Conservation (phyloP, 2,329 filamentous ascomycete species). For the Cladobotryum mycophilum region DNA sequence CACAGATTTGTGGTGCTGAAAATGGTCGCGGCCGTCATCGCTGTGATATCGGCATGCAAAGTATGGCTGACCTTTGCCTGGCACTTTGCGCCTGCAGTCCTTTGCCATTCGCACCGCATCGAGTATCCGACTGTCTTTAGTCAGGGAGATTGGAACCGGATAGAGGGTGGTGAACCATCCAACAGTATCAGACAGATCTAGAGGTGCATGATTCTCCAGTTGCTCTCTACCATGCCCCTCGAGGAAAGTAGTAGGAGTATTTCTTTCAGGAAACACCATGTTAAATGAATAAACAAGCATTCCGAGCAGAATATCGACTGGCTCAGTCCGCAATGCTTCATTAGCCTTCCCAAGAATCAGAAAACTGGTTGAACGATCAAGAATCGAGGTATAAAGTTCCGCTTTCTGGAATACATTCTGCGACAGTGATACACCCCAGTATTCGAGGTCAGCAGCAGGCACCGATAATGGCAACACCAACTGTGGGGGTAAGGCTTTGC, state of each 20-base stretch:
- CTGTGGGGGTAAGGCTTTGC: too few relatives aligned
- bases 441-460: too few relatives aligned
- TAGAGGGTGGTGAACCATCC: slow-evolving; percentile 42
- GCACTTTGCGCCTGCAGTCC: slow-evolving; percentile 27
- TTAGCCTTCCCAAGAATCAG: too few relatives aligned
- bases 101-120: slow-evolving; percentile 23
- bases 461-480: too few relatives aligned
- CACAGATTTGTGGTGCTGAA: slow-evolving; percentile 29
- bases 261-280: slow-evolving; percentile 27
- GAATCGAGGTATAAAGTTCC: too few relatives aligned
- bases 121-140: background rate
- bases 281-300: slow-evolving; percentile 29
- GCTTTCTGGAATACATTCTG: too few relatives aligned
- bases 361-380: too few relatives aligned
- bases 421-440: too few relatives aligned
- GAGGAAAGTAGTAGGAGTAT: slow-evolving; percentile 29
- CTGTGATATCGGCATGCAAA: too few relatives aligned
- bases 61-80: slow-evolving; percentile 24
- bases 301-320: slow-evolving; percentile 34
- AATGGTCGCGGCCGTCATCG: slow-evolving; percentile 21
- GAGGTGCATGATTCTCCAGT: slow-evolving; percentile 19
- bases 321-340: slow-evolving; percentile 17
- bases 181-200: slow-evolving; percentile 34
- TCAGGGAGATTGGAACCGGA: slow-evolving; percentile 23
- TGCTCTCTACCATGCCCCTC: slow-evolving; percentile 37